A percentile compares a stretch with the other conserved stretches of the same genome.
Evolutionary conservation across 2,329 filamentous ascomycete genomes (phyloP).

Genomic region (Xylaria arbuscula): DNA sequence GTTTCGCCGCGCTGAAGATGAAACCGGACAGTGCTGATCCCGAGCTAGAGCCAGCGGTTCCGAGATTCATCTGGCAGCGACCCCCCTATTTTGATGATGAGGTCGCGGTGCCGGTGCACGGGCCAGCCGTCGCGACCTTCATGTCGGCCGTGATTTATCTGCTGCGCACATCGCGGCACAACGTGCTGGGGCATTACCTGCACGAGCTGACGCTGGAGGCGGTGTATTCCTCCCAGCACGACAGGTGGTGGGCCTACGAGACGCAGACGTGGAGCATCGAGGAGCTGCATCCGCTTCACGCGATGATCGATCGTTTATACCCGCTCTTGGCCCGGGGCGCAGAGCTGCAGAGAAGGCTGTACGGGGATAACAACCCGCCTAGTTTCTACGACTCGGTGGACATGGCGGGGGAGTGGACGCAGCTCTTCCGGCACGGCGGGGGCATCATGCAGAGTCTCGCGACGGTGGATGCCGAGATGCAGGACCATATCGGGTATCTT

Average conservation of each 20-base stretch:
- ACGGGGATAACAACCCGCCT: not conserved
- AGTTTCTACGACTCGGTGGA: not conserved
- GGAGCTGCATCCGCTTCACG: slow-evolving; percentile 9
- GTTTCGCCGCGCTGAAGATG: slow-evolving; percentile 38
- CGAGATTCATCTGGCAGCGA: slow-evolving; percentile 2
- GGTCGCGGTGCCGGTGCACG: not conserved
- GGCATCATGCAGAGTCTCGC: slow-evolving; percentile 31
- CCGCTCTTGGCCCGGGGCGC: not conserved
- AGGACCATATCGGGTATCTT: slow-evolving; percentile 36
- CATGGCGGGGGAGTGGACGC: not conserved
- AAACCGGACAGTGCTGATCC: slow-evolving; percentile 6
- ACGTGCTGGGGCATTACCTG: slow-evolving; percentile 34
- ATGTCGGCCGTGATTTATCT: slow-evolving; percentile 15
- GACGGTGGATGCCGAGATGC: slow-evolving; percentile 18
- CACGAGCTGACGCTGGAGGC: not conserved
- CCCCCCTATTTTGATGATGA: accelerated
- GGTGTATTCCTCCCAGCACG: not conserved
- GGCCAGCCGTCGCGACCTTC: slow-evolving; percentile 23
- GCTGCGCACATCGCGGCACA: slow-evolving; percentile 19
- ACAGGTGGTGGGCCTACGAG: slow-evolving; percentile 22
- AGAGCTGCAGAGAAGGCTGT: not conserved
- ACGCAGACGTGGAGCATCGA: not conserved
- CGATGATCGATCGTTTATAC: not conserved
- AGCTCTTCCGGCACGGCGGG: slow-evolving; percentile 34
- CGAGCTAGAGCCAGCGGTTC: not conserved